Conservation (phyloP, 2,329 filamentous ascomycete species). For the Botryosphaeria dothidea region DNA sequence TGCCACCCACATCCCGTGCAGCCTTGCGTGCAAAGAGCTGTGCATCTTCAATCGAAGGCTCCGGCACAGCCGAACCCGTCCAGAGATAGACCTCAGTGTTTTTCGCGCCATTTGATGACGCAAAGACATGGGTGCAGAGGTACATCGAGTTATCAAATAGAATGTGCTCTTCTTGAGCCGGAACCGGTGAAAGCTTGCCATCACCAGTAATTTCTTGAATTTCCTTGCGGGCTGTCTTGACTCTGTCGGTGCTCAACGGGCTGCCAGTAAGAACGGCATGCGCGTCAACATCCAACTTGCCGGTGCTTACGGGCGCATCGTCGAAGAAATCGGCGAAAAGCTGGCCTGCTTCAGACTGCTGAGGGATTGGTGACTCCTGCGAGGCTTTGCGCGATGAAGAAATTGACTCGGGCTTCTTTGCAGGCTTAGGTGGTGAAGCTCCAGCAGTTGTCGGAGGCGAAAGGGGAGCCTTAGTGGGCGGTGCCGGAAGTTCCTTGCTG, state of each 20-base stretch:
- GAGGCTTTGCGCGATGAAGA: constrained; percentile 31
- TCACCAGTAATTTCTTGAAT: constrained; percentile 79
- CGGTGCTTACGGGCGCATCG: constrained; percentile 56
- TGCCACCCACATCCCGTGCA: constrained; percentile 70
- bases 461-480: constrained; percentile 22
- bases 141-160: constrained; percentile 92
- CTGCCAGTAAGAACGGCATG: constrained; percentile 68
- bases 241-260: constrained; percentile 55
- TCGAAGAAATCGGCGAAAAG: constrained; percentile 80
- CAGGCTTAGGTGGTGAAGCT: constrained; percentile 28
- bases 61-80: constrained; percentile 77
- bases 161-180: constrained; percentile 78
- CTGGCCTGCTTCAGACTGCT: constrained; percentile 54
- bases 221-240: constrained; percentile 71
- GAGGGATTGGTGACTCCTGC: constrained; percentile 46
- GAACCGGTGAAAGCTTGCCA: constrained; percentile 73
- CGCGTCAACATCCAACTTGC: constrained; percentile 67
- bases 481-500: constrained; percentile 5
- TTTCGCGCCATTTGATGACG: constrained; percentile 61
- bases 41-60: constrained; percentile 69
- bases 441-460: constrained; percentile 42
- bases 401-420: constrained; percentile 39
- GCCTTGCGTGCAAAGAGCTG: constrained; percentile 74
- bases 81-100: constrained; percentile 81
- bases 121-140: constrained; percentile 77